phyloP scores from a whole-genome alignment of 768 basidiomycete genomes.

The Hebeloma cylindrosporum region DNA sequence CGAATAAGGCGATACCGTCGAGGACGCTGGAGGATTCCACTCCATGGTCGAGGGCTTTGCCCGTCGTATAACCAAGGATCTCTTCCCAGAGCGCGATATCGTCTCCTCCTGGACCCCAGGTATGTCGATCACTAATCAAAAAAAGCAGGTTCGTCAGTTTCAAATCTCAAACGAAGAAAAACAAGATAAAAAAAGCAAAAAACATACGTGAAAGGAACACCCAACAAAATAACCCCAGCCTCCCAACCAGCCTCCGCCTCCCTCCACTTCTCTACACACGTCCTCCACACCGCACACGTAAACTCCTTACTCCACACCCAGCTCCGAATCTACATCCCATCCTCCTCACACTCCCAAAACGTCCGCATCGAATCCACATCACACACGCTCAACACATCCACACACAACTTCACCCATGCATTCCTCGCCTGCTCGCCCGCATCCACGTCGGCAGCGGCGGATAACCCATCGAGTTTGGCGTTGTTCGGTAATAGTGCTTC shows the following conservation, averaged over 20 bases:
- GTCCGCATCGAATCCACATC: slow-evolving; percentile 45
- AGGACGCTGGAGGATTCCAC: slow-evolving; percentile 52
- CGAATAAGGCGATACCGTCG: slow-evolving; percentile 51
- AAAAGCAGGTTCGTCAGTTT: background rate
- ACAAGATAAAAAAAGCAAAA: background rate
- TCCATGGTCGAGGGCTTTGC: slow-evolving; percentile 62
- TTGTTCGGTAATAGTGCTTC: slow-evolving; percentile 38
- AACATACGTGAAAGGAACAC: slow-evolving; percentile 63
- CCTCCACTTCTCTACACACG: slow-evolving; percentile 57
- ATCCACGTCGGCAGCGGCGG: slow-evolving; percentile 9
- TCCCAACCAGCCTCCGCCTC: slow-evolving; percentile 53
- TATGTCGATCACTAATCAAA: slow-evolving; percentile 37
- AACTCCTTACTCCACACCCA: slow-evolving; percentile 43
- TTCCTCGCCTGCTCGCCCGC: slow-evolving; percentile 40
- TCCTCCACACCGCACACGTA: slow-evolving; percentile 55
- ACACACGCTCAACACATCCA: slow-evolving; percentile 51
- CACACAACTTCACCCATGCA: slow-evolving; percentile 62
- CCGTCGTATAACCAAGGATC: slow-evolving; percentile 49
- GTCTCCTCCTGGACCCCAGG: slow-evolving; percentile 54
- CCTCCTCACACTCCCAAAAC: slow-evolving; percentile 51
- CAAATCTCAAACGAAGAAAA: background rate
- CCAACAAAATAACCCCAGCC: slow-evolving; percentile 50
- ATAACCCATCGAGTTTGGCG: slow-evolving; percentile 9
- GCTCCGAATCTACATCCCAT: slow-evolving; percentile 23
- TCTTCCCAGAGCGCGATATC: slow-evolving; percentile 62